phyloP scores from a whole-genome alignment of 441 rosid species.

The Oxalis stricta region DNA sequence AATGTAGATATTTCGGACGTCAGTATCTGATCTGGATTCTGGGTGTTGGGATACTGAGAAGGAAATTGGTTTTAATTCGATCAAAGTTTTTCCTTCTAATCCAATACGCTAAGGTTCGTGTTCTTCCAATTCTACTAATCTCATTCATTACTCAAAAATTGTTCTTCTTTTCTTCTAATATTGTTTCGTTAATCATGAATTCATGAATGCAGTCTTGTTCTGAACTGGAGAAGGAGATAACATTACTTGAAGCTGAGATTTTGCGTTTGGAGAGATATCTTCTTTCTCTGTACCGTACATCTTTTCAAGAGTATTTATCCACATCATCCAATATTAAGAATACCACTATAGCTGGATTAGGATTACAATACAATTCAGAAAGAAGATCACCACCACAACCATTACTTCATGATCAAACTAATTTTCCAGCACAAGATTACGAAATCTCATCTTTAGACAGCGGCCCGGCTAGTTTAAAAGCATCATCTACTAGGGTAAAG shows the following conservation, averaged over 20 bases:
- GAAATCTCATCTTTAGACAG: conserved; percentile 22
- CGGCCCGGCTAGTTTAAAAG: conserved; percentile 24
- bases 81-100: conserved; percentile 13
- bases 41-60: conserved; percentile 15
- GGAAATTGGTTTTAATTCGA: conserved; percentile 12
- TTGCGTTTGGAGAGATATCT: conserved; percentile 45
- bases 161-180: too few relatives aligned
- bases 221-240: conserved; percentile 59
- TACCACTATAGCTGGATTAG: too few relatives aligned
- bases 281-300: conserved; percentile 62
- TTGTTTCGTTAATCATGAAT: too few relatives aligned
- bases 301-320: conserved; percentile 40
- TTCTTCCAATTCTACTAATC: too few relatives aligned
- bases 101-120: too few relatives aligned
- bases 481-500: conserved; percentile 34
- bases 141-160: too few relatives aligned
- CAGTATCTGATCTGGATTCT: conserved; percentile 11
- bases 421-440: conserved; percentile 29
- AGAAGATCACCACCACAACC: conserved; percentile 14
- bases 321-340: conserved; percentile 19
- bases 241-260: conserved; percentile 53
- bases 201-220: conserved; percentile 34
- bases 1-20: too few relatives aligned
- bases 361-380: conserved; percentile 13
- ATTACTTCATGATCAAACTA: conserved; percentile 19